Evolutionary conservation across 2,329 filamentous ascomycete genomes (phyloP).

Genomic region (Alternaria gansuensis): DNA sequence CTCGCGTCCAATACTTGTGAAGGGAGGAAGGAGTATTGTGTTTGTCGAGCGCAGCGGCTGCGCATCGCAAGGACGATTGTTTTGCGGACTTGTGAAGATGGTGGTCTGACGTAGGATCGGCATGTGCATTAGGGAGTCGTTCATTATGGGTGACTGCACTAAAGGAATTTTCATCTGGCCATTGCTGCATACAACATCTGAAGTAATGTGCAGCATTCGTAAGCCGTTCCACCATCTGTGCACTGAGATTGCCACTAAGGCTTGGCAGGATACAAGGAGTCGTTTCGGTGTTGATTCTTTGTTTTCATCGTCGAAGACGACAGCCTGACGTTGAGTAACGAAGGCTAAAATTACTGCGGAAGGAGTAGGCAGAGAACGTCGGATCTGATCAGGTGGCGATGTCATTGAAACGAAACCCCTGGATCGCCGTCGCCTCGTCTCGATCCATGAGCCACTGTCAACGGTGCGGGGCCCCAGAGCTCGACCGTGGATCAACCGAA

Average conservation of each 20-base stretch:
- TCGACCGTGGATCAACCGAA: constrained; percentile 29
- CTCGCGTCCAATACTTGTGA: background rate
- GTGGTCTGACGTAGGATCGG: constrained; percentile 7
- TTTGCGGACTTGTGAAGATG: constrained; percentile 4
- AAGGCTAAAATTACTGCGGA: constrained; percentile 3
- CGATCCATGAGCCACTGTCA: constrained; percentile 30
- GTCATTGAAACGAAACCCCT: constrained; percentile 27
- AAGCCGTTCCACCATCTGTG: constrained; percentile 17
- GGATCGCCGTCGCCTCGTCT: constrained; percentile 28
- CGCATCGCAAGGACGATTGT: constrained; percentile 1
- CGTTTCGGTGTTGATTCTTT: constrained; percentile 6
- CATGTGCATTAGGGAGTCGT: constrained; percentile 2
- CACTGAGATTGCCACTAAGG: constrained; percentile 12
- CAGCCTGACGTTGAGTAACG: background rate
- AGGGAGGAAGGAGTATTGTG: background rate
- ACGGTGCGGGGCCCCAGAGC: constrained; percentile 40
- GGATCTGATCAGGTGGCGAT: constrained; percentile 16
- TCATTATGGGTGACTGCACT: constrained; percentile 3
- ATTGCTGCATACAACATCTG: constrained; percentile 1
- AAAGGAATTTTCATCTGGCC: constrained; percentile 3
- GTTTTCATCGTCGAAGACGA: constrained; percentile 3
- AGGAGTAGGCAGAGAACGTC: constrained; percentile 6
- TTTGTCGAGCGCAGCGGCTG: background rate
- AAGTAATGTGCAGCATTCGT: constrained; percentile 15
- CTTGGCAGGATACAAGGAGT: constrained; percentile 14